Conservation (phyloP, 2,329 filamentous ascomycete genomes). For the Fusarium siculi region DNA sequence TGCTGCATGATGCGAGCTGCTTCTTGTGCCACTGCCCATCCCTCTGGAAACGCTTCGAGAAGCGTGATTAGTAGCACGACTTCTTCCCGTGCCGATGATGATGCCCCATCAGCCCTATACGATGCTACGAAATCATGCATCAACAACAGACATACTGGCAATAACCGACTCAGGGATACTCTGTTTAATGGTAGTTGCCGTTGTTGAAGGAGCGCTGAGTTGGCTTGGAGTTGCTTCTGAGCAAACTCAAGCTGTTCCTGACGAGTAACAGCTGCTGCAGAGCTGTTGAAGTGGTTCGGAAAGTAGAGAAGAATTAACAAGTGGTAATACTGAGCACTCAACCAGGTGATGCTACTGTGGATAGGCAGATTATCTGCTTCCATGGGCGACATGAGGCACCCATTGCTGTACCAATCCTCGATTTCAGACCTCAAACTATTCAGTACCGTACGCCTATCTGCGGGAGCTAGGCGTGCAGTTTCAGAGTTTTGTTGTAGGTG, state of each 20-base stretch:
- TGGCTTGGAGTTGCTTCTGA: constrained; percentile 56
- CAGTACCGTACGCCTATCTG: constrained; percentile 48
- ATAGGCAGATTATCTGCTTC: constrained; percentile 58
- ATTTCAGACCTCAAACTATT: constrained; percentile 54
- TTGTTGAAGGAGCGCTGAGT: constrained; percentile 54
- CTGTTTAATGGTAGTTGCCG: constrained; percentile 57
- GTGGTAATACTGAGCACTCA: constrained; percentile 57
- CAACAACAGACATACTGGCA: constrained; percentile 53
- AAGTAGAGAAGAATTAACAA: constrained; percentile 57
- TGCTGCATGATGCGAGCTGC: constrained; percentile 49
- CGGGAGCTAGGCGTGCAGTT: constrained; percentile 44
- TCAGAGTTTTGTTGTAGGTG: constrained; percentile 48
- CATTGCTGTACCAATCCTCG: constrained; percentile 59
- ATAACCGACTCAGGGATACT: constrained; percentile 53
- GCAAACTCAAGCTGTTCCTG: constrained; percentile 52
- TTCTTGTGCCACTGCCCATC: constrained; percentile 50
- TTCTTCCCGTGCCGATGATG: constrained; percentile 50
- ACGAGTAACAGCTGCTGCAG: constrained; percentile 44
- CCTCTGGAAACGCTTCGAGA: constrained; percentile 52
- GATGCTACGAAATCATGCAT: constrained; percentile 46
- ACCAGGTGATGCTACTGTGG: constrained; percentile 57
- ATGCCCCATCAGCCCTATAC: constrained; percentile 19
- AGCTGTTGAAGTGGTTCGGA: constrained; percentile 54
- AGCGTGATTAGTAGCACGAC: constrained; percentile 48
- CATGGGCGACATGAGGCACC: constrained; percentile 55